Base-by-base conservation (phyloP, 768 basidiomycete species). In the Pulveroboletus ravenelii region DNA sequence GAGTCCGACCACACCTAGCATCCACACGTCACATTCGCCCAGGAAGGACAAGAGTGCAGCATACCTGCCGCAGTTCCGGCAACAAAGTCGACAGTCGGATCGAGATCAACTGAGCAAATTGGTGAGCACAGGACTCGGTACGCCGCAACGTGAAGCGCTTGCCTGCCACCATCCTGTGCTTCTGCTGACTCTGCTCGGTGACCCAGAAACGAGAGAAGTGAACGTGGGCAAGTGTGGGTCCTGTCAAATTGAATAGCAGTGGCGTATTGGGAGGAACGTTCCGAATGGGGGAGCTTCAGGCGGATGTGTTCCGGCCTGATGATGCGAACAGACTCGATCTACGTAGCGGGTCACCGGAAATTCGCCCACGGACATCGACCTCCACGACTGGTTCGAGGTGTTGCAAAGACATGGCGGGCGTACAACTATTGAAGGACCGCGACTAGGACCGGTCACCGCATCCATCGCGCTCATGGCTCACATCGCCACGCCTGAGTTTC, bases 61-160 rank as follows among this genome's bases (percentile, higher is more conserved):
- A 3, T 39, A 77, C 80, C 79, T 50, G 83, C 82, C 31, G 84
- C 69, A 0, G 89, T 89, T 6, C 91, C 91, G 5, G 89, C 89
- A 37, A 81, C 63, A 65, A 93, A 92, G 63, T 94, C 88, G 18
- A 89, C 65, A 2, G 78, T 78, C 2, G 88, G 86, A 58, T 82
- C 74, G 36, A 84, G 74, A 40, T 66, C 61, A 44, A 53, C 61
- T 63, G 47, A 25, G 6, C 3, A 43, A n/a, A 9, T 29, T 7
- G 6, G 9, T 56, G 37, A 64, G 48, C 37, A 41, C 31, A 41
- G 42, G 29, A 44, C 12, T 10, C 29, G 14, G 4, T 23, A 23
- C n/a, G n/a, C 20, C 20, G 20, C 18, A 34, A 20, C 12, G n/a
- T 38, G 12, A 25, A 7, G 10, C n/a, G 4, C 59, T 47, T 45